Evolutionary conservation across 495 filamentous ascomycete genomes (phyloP), one percentile per base, ranked within the genome.

Genomic region (Penicillium pulvis): DNA sequence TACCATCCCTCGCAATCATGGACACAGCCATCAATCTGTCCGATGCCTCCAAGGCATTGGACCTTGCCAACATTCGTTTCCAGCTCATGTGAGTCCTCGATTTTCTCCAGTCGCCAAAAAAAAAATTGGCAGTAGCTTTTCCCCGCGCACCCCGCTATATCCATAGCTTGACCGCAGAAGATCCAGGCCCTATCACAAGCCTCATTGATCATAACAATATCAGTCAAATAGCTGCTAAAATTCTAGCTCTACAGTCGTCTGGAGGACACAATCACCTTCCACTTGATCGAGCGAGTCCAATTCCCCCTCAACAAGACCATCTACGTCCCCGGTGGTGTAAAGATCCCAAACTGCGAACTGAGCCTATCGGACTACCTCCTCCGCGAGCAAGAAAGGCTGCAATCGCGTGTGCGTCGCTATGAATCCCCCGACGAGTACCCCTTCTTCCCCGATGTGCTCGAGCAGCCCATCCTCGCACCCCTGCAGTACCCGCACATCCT

Each of bases 211-310:
- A 33, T 17, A 51, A 3, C 12, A 26, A 42, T 42, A 12, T 33
- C 44, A 48, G 39, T 48, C 19, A 42, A 45, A 55, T 30, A 3
- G 30, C 12, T 30, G 52, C 48, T 67, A 50, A 66, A 1, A 60
- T 48, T 10, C 10, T 52, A 57, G 41, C 1, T 42, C 26, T n/a
- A 30, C 69, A 97, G 93, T 62, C 94, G 94, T 41, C 82, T 97
- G 19, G 94, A 99, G 78, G 95, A 99, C 70, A 98, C 95, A 56
- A 98, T 99, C 69, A 97, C 90, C 66, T 99, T 97, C 78, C 91
- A 98, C 77, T 79, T 98, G 23, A 99, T 99, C 69, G 95, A 99
- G 72, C 90, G 95, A 24, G 95, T 93, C 33, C 95, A 99, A 77
- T 99, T 99, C 74, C 93, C 93, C 0, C 81, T 93, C 55, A 98